Evolutionary conservation across 768 basidiomycete species (phyloP).

Genomic region (Podaxis mareebaensis): DNA sequence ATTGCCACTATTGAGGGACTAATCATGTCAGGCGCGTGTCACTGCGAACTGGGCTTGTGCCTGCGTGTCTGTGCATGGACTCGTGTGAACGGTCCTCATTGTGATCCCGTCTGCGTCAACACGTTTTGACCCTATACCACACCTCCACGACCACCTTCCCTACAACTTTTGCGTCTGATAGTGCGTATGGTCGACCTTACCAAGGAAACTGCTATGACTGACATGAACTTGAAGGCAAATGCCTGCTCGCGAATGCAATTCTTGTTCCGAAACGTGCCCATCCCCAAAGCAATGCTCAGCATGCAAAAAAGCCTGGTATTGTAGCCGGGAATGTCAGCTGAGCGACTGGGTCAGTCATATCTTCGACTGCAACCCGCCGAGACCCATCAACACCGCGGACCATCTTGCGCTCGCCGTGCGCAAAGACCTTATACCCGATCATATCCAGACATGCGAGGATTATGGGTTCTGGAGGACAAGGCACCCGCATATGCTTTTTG

Average conservation of each 20-base stretch:
- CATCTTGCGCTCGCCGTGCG: constrained; percentile 32
- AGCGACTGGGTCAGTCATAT: constrained; percentile 31
- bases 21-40: no score
- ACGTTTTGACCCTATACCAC: no score
- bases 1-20: no score
- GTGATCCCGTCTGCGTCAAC: no score
- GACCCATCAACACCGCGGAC: constrained; percentile 31
- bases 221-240: constrained; percentile 12
- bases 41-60: no score
- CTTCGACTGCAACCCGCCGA: constrained; percentile 29
- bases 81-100: no score
- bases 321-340: constrained; percentile 31
- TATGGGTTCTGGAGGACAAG: constrained; percentile 32
- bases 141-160: no score
- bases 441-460: constrained; percentile 33
- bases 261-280: neutral
- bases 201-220: no score
- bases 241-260: neutral
- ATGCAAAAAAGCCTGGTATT: constrained; percentile 33
- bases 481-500: constrained; percentile 27
- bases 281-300: constrained; percentile 21
- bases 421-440: constrained; percentile 27
- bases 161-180: no score
- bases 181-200: no score
- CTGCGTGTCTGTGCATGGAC: no score